phyloP scores from a whole-genome alignment of 176 grass and related monocot genomes.

The Oryza punctata region DNA sequence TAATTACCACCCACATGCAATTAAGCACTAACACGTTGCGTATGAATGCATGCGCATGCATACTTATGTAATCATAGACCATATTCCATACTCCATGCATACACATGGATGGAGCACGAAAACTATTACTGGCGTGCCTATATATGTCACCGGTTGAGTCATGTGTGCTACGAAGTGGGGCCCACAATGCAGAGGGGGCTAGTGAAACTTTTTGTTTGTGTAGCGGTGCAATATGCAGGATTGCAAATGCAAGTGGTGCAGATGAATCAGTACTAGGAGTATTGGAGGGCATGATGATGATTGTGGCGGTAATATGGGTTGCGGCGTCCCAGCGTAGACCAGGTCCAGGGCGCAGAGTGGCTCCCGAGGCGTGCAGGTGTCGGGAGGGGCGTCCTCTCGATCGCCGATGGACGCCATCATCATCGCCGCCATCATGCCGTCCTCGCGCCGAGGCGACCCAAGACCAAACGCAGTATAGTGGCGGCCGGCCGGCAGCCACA shows the following conservation, averaged over 20 bases:
- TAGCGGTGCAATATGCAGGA: background rate
- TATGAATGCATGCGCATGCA: background rate
- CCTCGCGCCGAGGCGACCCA: constrained; percentile 14
- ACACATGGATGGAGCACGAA: background rate
- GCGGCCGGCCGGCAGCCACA: background rate
- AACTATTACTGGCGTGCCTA: background rate
- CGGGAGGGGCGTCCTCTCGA: background rate
- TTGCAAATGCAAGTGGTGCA: no score
- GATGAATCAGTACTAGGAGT: no score
- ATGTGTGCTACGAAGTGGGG: background rate
- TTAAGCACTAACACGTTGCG: background rate
- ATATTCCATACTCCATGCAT: background rate
- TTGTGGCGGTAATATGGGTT: background rate
- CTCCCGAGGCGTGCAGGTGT: constrained; percentile 23
- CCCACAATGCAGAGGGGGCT: background rate
- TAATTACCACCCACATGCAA: background rate
- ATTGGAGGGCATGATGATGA: background rate
- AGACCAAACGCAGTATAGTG: background rate
- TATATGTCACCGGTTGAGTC: background rate
- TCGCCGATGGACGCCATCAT: constrained; percentile 16
- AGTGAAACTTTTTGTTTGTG: background rate
- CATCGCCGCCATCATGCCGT: constrained; percentile 32
- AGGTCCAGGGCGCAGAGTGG: constrained; percentile 13
- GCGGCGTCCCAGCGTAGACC: background rate
- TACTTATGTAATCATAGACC: background rate